Percentiles rank a stretch among this genome's conserved stretches.
These are phyloP conservation scores for Fusarium sp. DNA, from an alignment of 2,329 filamentous ascomycete species.

Conservation along the genomic window DNA sequence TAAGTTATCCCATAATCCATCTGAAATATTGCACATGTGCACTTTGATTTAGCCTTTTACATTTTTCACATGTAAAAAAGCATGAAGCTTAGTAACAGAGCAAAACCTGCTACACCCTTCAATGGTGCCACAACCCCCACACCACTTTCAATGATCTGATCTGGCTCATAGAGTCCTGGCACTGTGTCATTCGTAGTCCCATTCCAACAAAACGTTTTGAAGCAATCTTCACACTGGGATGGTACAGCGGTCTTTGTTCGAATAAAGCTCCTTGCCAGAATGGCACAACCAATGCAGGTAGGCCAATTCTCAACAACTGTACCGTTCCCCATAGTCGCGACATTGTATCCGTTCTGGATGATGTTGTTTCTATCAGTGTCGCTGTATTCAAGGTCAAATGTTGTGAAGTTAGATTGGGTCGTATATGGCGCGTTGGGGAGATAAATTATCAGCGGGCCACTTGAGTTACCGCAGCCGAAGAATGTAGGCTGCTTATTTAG, in stretches of 20 bases:
- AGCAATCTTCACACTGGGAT: background rate
- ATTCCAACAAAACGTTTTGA: background rate
- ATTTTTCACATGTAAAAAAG: background rate
- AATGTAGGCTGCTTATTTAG: conserved; percentile 80
- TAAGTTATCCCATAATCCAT: too few species aligned
- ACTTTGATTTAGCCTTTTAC: too few species aligned
- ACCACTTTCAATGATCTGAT: background rate
- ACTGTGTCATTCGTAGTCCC: background rate
- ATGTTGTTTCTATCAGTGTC: conserved; percentile 74
- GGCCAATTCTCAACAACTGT: conserved; percentile 78
- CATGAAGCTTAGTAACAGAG: background rate
- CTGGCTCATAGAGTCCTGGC: background rate
- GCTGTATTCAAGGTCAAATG: conserved; percentile 73
- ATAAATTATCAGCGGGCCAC: conserved; percentile 79
- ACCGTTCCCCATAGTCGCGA: conserved; percentile 54
- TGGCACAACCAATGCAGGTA: conserved; percentile 81
- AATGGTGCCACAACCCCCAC: background rate
- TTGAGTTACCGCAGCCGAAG: conserved; percentile 73
- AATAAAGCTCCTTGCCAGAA: background rate
- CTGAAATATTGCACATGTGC: too few species aligned
- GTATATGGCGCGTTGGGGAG: conserved; percentile 84
- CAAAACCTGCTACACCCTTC: background rate
- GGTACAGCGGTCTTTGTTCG: background rate
- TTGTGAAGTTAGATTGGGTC: conserved; percentile 77
- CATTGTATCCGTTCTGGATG: conserved; percentile 83